phyloP scores from a whole-genome alignment of 495 filamentous ascomycete species.

The Letharia columbiana region DNA sequence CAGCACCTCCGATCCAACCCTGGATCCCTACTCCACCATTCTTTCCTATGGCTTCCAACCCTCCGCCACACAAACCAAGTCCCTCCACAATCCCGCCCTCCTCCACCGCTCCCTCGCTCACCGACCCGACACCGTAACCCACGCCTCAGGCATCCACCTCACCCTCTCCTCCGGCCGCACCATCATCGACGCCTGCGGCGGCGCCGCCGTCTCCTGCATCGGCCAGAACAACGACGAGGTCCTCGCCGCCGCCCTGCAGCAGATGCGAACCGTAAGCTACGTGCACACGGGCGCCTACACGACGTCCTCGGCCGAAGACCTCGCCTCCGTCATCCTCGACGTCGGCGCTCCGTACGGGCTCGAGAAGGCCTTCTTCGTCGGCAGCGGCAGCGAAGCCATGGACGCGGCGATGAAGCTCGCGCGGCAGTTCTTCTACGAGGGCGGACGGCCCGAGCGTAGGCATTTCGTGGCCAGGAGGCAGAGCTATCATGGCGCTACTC shows the following conservation, averaged over 20 bases:
- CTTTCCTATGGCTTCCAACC: conserved; percentile 6
- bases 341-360: conserved; percentile 36
- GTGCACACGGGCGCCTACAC: conserved; percentile 47
- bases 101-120: conserved; percentile 38
- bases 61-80: conserved; percentile 1
- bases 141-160: conserved; percentile 39
- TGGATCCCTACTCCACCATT: neutral
- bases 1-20: neutral
- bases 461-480: conserved; percentile 59
- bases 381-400: conserved; percentile 58
- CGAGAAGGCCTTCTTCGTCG: conserved; percentile 39
- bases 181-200: conserved; percentile 54
- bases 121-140: conserved; percentile 35
- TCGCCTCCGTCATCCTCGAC: conserved; percentile 34
- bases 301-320: conserved; percentile 38
- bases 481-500: conserved; percentile 70
- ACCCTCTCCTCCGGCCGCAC: conserved; percentile 50
- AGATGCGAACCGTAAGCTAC: conserved; percentile 44
- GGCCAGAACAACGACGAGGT: conserved; percentile 42
- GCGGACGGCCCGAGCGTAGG: conserved; percentile 34
- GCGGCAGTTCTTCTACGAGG: conserved; percentile 54
- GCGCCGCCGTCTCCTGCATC: conserved; percentile 44
- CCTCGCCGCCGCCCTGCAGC: conserved; percentile 38
- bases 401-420: conserved; percentile 60
- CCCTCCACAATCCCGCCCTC: conserved; percentile 24